Conservation (phyloP, 768 basidiomycete species). For the Porpolomopsis calyptriformis region DNA sequence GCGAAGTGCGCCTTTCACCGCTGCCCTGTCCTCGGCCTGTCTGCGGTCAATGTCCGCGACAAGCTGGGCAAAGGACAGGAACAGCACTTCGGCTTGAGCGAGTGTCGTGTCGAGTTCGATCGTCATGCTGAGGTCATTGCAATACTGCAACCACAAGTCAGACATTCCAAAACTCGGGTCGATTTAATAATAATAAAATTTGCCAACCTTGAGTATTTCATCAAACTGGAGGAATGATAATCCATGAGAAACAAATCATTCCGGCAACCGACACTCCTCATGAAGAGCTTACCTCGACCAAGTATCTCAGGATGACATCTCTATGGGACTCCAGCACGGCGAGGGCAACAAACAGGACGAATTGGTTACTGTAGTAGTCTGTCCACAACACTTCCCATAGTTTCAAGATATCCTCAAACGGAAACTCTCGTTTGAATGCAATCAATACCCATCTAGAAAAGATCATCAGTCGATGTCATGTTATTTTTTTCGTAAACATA, state of each 20-base stretch:
- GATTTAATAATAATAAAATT: neutral
- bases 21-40: slow-evolving; percentile 44
- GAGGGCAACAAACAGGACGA: slow-evolving; percentile 89
- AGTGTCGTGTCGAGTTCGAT: slow-evolving; percentile 95
- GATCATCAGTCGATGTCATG: slow-evolving; percentile 1
- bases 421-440: slow-evolving; percentile 92
- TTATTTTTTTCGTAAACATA: slow-evolving; percentile 18
- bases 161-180: neutral
- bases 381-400: slow-evolving; percentile 96
- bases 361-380: slow-evolving; percentile 77
- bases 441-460: slow-evolving; percentile 74
- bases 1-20: slow-evolving; percentile 22
- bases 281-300: slow-evolving; percentile 46
- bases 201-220: slow-evolving; percentile 58
- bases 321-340: slow-evolving; percentile 92
- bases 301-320: slow-evolving; percentile 89
- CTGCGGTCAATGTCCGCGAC: slow-evolving; percentile 84
- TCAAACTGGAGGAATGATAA: slow-evolving; percentile 46
- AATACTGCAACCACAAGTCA: slow-evolving; percentile 42
- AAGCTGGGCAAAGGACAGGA: slow-evolving; percentile 80
- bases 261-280: neutral
- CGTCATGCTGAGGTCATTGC: slow-evolving; percentile 91
- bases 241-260: slow-evolving; percentile 1
- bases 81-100: slow-evolving; percentile 94
- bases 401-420: slow-evolving; percentile 79